Percentiles rank a stretch among this genome's conserved stretches.
Conservation (phyloP, 805 yeast species). For the Maudiozyma turicensis region DNA sequence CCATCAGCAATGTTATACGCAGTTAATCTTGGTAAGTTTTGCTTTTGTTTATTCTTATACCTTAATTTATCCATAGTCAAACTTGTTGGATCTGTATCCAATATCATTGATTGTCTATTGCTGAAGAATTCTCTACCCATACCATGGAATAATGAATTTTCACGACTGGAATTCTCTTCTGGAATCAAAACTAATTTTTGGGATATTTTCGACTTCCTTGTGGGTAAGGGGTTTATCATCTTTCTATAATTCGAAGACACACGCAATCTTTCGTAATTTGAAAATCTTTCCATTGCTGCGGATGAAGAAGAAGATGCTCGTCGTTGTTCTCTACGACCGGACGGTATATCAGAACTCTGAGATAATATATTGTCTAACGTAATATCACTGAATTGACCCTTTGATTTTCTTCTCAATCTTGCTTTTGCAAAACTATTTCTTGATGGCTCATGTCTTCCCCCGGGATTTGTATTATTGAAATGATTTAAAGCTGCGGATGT, state of each 20-base stretch:
- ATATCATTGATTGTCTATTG: background rate
- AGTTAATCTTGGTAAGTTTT: constrained; percentile 72
- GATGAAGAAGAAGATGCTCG: constrained; percentile 19
- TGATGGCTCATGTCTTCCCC: background rate
- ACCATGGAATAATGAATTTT: constrained; percentile 1
- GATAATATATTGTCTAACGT: constrained; percentile 73
- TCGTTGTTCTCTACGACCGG: constrained; percentile 45
- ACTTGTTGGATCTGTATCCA: background rate
- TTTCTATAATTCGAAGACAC: constrained; percentile 12
- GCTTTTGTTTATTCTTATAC: constrained; percentile 10
- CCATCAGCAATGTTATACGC: constrained; percentile 88
- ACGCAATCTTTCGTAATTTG: constrained; percentile 8
- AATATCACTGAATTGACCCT: constrained; percentile 56
- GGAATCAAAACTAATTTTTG: constrained; percentile 86
- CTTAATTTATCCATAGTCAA: constrained; percentile 1
- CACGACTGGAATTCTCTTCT: constrained; percentile 20
- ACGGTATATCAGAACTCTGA: constrained; percentile 79
- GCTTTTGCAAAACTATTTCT: background rate
- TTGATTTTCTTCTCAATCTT: background rate
- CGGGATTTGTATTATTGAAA: background rate
- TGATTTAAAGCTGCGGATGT: background rate
- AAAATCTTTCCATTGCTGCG: constrained; percentile 25
- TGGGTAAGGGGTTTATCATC: constrained; percentile 29
- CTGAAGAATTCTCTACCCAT: background rate
- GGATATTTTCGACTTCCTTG: constrained; percentile 77